Percentiles rank a stretch among this genome's conserved stretches.
phyloP scores from a whole-genome alignment of 2,329 filamentous ascomycete species.

The Pestalotiopsis sp. region DNA sequence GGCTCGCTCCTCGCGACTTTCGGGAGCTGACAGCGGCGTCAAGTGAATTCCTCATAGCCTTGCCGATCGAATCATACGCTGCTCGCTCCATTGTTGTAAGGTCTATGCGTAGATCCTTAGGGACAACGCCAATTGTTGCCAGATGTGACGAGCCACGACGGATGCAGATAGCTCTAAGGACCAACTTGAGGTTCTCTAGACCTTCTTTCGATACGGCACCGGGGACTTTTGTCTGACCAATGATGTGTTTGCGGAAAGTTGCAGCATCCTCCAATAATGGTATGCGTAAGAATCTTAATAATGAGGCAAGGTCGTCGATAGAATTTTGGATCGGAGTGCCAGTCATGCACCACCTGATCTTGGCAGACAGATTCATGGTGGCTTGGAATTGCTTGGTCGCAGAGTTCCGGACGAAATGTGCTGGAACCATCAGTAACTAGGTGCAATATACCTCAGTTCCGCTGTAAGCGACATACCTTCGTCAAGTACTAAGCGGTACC shows the following conservation, averaged over 20 bases:
- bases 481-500: slow-evolving; percentile 9
- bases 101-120: background rate
- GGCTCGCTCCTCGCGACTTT: background rate
- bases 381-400: background rate
- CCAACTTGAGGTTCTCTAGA: background rate
- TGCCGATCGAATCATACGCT: background rate
- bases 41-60: background rate
- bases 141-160: background rate
- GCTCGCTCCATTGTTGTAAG: background rate
- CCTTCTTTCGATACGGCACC: background rate
- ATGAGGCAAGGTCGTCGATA: background rate
- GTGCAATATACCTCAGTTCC: background rate
- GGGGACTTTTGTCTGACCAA: background rate
- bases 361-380: background rate
- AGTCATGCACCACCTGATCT: background rate
- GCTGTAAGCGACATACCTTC: background rate
- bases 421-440: background rate
- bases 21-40: background rate
- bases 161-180: background rate
- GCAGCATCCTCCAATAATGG: background rate
- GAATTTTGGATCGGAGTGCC: background rate
- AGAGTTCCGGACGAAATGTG: background rate
- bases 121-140: background rate
- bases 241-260: background rate
- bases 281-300: background rate